These are phyloP conservation scores for Colletotrichum plurivorum DNA, from an alignment of 2,329 filamentous ascomycete species.

Conservation along the genomic window DNA sequence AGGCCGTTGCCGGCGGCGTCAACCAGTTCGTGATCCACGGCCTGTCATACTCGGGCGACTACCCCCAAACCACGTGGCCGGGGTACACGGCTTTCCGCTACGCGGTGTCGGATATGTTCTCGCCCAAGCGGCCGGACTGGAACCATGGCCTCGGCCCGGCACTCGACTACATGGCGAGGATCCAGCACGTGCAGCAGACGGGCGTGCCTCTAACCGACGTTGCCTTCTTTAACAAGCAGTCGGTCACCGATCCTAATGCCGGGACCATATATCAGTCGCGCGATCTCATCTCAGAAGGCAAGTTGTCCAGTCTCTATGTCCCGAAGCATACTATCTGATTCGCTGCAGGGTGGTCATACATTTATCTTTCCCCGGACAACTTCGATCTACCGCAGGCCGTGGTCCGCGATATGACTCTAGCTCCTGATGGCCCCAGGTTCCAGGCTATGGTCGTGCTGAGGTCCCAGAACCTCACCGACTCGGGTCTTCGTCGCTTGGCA, in stretches of 20 bases:
- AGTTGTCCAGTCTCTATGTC: neutral
- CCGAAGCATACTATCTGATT: neutral
- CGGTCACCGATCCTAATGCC: slow-evolving; percentile 1
- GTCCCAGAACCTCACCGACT: slow-evolving; percentile 53
- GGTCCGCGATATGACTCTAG: slow-evolving; percentile 54
- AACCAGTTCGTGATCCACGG: slow-evolving; percentile 63
- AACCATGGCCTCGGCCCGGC: slow-evolving; percentile 35
- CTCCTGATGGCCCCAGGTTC: slow-evolving; percentile 55
- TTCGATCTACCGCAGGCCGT: slow-evolving; percentile 54
- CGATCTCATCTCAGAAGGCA: slow-evolving; percentile 34
- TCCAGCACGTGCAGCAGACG: slow-evolving; percentile 53
- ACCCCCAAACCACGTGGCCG: slow-evolving; percentile 64
- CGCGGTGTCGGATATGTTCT: slow-evolving; percentile 56
- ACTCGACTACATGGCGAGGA: slow-evolving; percentile 51
- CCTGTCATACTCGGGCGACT: slow-evolving; percentile 55
- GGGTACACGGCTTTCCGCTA: slow-evolving; percentile 60
- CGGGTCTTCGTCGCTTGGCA: slow-evolving; percentile 46
- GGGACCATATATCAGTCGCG: slow-evolving; percentile 48
- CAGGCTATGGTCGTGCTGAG: slow-evolving; percentile 57
- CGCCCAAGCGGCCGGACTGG: slow-evolving; percentile 57
- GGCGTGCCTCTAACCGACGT: slow-evolving; percentile 49
- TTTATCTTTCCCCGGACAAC: slow-evolving; percentile 61
- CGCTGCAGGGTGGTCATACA: slow-evolving; percentile 54
- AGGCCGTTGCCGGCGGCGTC: slow-evolving; percentile 55
- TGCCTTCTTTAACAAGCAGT: slow-evolving; percentile 24